Base-by-base conservation (phyloP, 2,329 filamentous ascomycete species). In the Exophiala bonariae region DNA sequence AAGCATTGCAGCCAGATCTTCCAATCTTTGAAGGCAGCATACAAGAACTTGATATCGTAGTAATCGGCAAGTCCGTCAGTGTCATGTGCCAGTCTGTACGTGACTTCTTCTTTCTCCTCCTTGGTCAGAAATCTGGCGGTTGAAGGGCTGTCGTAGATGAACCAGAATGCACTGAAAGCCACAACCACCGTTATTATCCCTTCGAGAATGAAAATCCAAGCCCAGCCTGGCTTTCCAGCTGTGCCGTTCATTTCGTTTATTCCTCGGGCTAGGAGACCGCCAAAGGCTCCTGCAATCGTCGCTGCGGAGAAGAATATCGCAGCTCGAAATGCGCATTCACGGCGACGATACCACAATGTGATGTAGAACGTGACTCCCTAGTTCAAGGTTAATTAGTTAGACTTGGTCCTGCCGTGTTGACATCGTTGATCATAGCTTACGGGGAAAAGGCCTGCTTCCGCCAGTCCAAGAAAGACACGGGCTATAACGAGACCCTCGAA, bases 71-170 rank as follows among this genome's bases (percentile, higher is more conserved):
- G 10, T 69, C 75, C 48, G 76, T 73, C 5, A 59, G 57, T 38
- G 78, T 60, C 8, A 74, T 64, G 23, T 66, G 63, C 9, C 50
- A 62, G 13, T 69, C 74, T 18, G 73, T 61, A 6, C 56, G 63
- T 42, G 30, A 58, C 47, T 39, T 53, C 50, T 5, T 51, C 31
- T 48, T 70, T 69, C 50, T 81, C 77, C 3, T 70, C 65, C 0
- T 52, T 49, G 3, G 62, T 69, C 5, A 81, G 61, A 70, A 73
- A 78, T 3, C 59, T 61, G 0, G 69, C 70, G 2, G 71, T 69
- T 48, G 76, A 72, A 0, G 75, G 75, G 41, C 74, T 78, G 51
- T 78, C 74, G 1, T 75, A 73, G 3, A 78, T 59, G 22, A 70
- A 61, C 31, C 76, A 71, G 62, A 65, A 77, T 3, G 77, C 70